A percentile compares a stretch with the other conserved stretches of the same genome.
phyloP scores from a whole-genome alignment of 1,284 basidiomycete genomes.

The Apiotrichum sp. region DNA sequence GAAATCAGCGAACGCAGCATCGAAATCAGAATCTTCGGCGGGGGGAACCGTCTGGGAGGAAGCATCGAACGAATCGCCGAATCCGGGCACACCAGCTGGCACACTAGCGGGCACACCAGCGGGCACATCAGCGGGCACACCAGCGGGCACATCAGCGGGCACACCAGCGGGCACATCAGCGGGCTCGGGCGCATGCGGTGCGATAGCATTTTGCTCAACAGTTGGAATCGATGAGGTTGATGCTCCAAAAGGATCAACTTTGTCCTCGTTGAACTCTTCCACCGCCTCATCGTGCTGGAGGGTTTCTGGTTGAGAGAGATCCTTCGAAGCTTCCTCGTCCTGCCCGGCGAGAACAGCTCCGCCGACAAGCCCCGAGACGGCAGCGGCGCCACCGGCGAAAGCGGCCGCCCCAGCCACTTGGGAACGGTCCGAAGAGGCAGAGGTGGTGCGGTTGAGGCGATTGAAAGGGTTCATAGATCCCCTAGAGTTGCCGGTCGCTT shows the following conservation, averaged over 20 bases:
- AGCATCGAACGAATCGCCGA: constrained; percentile 35
- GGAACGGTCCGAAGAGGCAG: not conserved
- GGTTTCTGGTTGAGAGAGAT: too few species aligned
- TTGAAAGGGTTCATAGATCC: constrained; percentile 95
- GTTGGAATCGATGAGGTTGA: constrained; percentile 12
- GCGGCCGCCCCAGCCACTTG: not conserved
- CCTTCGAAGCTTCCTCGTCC: not conserved
- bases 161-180: too few species aligned
- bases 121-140: not conserved
- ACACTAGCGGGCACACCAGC: constrained; percentile 5
- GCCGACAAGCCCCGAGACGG: constrained; percentile 7
- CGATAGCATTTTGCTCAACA: constrained; percentile 16
- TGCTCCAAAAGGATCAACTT: constrained; percentile 62
- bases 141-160: too few species aligned
- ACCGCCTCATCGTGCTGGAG: too few species aligned
- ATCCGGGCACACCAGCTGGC: constrained; percentile 5
- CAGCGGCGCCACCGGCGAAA: constrained; percentile 17
- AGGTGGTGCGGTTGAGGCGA: constrained; percentile 38
- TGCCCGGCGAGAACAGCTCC: constrained; percentile 15
- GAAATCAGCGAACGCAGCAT: constrained; percentile 55
- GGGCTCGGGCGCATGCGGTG: too few species aligned
- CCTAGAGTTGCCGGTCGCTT: constrained; percentile 46
- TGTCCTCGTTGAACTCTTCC: constrained; percentile 20
- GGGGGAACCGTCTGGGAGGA: constrained; percentile 44
- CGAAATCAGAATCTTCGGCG: constrained; percentile 40